These are phyloP conservation scores for Bipolaris oryzae DNA, from an alignment of 2,329 filamentous ascomycete species.

Conservation along the genomic window DNA sequence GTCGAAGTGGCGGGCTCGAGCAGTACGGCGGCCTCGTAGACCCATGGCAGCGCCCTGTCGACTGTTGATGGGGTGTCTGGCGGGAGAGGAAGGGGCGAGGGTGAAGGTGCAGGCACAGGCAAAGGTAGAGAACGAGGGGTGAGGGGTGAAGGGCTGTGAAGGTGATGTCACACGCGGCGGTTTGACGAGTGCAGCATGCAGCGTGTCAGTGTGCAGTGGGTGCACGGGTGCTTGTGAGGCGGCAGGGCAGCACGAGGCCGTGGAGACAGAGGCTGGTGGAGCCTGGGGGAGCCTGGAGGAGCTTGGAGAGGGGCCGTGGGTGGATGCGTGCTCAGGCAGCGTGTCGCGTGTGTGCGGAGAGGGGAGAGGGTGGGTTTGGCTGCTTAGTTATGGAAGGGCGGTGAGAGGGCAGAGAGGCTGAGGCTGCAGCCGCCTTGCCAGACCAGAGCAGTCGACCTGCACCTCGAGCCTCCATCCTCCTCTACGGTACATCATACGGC, in stretches of 20 bases:
- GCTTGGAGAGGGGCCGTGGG: not conserved
- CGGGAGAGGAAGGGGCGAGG: not conserved
- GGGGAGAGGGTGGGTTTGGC: not conserved
- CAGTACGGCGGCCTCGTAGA: slow-evolving; percentile 28
- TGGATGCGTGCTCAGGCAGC: not conserved
- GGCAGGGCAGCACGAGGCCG: not conserved
- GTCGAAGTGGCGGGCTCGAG: slow-evolving; percentile 28
- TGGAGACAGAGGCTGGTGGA: not conserved
- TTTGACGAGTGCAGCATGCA: not conserved
- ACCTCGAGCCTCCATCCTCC: not conserved
- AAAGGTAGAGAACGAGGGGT: not conserved
- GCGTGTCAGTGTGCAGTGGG: not conserved
- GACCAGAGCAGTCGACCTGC: not conserved
- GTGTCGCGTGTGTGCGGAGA: slow-evolving; percentile 2
- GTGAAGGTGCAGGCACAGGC: no score
- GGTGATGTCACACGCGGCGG: not conserved
- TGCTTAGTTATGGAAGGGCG: slow-evolving; percentile 14
- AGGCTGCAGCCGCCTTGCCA: not conserved
- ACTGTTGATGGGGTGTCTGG: not conserved
- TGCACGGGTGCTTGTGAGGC: not conserved
- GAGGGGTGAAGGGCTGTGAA: not conserved
- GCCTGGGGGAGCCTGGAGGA: not conserved
- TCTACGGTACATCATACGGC: no score
- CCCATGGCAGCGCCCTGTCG: slow-evolving; percentile 34
- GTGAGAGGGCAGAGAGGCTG: slow-evolving; percentile 1